A percentile compares a stretch with the other conserved stretches of the same genome.
phyloP scores from a whole-genome alignment of 331 rosid genomes.

The Stylosanthes scabra region DNA sequence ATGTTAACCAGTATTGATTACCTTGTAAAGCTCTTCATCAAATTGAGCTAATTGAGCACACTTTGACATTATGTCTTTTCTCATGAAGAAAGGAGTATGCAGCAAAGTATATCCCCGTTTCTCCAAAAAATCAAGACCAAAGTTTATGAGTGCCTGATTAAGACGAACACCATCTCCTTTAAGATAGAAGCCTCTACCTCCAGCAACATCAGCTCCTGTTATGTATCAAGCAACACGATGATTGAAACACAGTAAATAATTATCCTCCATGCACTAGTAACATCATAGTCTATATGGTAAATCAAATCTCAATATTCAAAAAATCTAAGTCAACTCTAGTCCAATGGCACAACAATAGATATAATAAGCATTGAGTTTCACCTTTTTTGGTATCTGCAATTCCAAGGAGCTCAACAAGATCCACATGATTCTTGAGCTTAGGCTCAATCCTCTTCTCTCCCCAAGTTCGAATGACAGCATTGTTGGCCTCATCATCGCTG shows the following conservation, averaged over 20 bases:
- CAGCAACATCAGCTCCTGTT: conserved; percentile 89
- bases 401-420: conserved; percentile 92
- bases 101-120: conserved; percentile 71
- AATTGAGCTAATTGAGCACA: conserved; percentile 98
- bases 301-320: neutral
- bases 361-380: neutral
- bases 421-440: conserved; percentile 90
- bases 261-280: no score
- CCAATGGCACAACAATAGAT: neutral
- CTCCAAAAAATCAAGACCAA: conserved; percentile 86
- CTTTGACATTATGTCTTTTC: conserved; percentile 88
- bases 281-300: no score
- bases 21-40: conserved; percentile 98
- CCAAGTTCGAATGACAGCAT: conserved; percentile 81
- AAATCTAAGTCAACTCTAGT: neutral
- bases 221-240: conserved; percentile 44
- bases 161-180: conserved; percentile 95
- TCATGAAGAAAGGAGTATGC: conserved; percentile 97
- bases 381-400: conserved; percentile 87
- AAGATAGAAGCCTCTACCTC: conserved; percentile 95
- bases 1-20: conserved; percentile 31
- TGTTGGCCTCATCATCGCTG: conserved; percentile 81
- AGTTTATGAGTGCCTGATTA: conserved; percentile 92
- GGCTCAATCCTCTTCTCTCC: conserved; percentile 86
- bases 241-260: no score